Conservation (phyloP, 495 filamentous ascomycete genomes). For the Lophiotrema nucula region DNA sequence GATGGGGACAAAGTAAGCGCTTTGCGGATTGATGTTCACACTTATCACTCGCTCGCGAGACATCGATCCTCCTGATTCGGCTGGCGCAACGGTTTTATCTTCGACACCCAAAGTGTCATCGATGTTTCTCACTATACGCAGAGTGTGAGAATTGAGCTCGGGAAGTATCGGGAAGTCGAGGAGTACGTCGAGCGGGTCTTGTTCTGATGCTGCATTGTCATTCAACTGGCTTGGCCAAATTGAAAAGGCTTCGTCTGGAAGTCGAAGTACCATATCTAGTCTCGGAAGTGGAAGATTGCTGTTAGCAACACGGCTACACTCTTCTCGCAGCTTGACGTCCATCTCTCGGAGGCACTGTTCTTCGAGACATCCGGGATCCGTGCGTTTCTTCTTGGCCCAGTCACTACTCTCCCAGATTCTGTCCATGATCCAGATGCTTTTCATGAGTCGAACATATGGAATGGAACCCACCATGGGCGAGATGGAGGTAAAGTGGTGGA, state of each 20-base stretch:
- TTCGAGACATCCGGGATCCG: neutral
- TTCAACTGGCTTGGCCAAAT: neutral
- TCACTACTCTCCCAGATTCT: neutral
- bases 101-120: neutral
- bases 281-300: neutral
- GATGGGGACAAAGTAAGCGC: neutral
- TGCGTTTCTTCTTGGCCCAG: neutral
- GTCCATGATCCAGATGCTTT: conserved; percentile 27
- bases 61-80: neutral
- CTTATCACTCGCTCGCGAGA: neutral
- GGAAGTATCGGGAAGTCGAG: neutral
- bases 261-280: neutral
- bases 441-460: conserved; percentile 31
- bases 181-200: neutral
- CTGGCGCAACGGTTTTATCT: neutral
- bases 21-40: neutral
- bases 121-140: neutral
- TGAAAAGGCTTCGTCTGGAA: neutral
- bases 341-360: neutral
- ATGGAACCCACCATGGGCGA: conserved; percentile 28
- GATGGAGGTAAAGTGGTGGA: conserved; percentile 26
- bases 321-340: neutral
- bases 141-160: neutral
- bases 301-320: neutral
- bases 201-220: neutral